Conservation (phyloP, 1,139 yeast species). For the Nadsonia starkeyi-henricii region DNA sequence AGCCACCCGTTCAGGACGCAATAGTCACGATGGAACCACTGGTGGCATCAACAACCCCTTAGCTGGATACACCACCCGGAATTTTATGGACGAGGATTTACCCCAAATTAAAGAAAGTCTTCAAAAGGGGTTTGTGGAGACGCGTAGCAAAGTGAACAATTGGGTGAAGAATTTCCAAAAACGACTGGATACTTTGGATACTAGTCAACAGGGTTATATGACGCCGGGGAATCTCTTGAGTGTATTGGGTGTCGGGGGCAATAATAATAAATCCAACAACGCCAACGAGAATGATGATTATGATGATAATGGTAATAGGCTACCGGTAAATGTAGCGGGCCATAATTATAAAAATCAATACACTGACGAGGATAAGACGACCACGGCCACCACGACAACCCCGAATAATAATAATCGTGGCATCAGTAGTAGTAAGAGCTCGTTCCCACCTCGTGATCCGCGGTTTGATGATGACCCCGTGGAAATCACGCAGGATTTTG, state of each 20-base stretch:
- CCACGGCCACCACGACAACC: constrained; percentile 9
- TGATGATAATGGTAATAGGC: no score
- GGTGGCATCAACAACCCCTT: constrained; percentile 1
- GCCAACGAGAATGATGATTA: no score
- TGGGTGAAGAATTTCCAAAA: constrained; percentile 71
- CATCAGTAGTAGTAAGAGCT: no score
- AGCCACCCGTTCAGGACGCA: constrained; percentile 1
- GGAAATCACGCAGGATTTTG: constrained; percentile 21
- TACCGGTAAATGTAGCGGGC: no score
- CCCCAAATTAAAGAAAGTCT: constrained; percentile 60
- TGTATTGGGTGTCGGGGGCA: not conserved
- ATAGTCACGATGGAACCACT: constrained; percentile 3
- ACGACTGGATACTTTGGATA: constrained; percentile 31
- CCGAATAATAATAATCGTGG: no score
- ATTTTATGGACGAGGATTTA: constrained; percentile 46
- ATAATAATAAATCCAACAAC: not conserved
- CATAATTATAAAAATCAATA: constrained; percentile 10
- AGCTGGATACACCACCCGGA: not conserved
- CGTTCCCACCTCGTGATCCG: no score
- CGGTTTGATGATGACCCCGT: constrained; percentile 6
- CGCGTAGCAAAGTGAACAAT: constrained; percentile 59
- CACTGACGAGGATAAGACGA: constrained; percentile 2
- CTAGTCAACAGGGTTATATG: constrained; percentile 6
- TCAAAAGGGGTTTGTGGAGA: constrained; percentile 70
- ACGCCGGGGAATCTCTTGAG: not conserved